Conservation (phyloP, 495 filamentous ascomycete species). For the Umbilicaria muhlenbergii region DNA sequence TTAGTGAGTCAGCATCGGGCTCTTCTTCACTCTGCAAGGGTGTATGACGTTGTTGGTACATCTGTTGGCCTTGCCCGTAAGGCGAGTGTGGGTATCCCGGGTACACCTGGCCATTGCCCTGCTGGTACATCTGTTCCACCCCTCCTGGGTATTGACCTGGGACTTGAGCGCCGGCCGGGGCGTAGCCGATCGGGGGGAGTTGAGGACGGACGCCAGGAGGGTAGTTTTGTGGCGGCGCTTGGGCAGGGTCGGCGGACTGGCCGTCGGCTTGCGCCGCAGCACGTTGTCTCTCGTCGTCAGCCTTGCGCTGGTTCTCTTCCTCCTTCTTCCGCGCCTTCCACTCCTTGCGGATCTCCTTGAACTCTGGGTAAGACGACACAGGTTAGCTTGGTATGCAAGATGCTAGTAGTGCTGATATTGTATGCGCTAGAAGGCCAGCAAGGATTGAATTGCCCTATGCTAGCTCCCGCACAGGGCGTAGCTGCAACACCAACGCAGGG, state of each 20-base stretch:
- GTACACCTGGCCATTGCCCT: slow-evolving; percentile 56
- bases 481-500: slow-evolving; percentile 28
- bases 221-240: slow-evolving; percentile 42
- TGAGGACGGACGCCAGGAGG: slow-evolving; percentile 44
- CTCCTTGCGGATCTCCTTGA: slow-evolving; percentile 97
- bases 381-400: slow-evolving; percentile 10
- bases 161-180: slow-evolving; percentile 45
- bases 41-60: slow-evolving; percentile 60
- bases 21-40: neutral
- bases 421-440: neutral
- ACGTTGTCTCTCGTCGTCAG: slow-evolving; percentile 74
- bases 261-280: slow-evolving; percentile 44
- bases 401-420: neutral
- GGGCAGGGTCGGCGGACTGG: slow-evolving; percentile 37
- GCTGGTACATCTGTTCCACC: slow-evolving; percentile 35
- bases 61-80: slow-evolving; percentile 53
- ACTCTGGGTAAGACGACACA: slow-evolving; percentile 43
- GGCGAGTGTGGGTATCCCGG: slow-evolving; percentile 60
- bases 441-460: slow-evolving; percentile 20
- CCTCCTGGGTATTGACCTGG: slow-evolving; percentile 49
- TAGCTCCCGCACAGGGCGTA: slow-evolving; percentile 23
- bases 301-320: slow-evolving; percentile 80
- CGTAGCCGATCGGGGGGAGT: slow-evolving; percentile 77
- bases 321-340: slow-evolving; percentile 99
- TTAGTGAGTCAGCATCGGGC: slow-evolving; percentile 1